Evolutionary conservation across 1,139 yeast genomes (phyloP).

Genomic region (Taphrina communis): DNA sequence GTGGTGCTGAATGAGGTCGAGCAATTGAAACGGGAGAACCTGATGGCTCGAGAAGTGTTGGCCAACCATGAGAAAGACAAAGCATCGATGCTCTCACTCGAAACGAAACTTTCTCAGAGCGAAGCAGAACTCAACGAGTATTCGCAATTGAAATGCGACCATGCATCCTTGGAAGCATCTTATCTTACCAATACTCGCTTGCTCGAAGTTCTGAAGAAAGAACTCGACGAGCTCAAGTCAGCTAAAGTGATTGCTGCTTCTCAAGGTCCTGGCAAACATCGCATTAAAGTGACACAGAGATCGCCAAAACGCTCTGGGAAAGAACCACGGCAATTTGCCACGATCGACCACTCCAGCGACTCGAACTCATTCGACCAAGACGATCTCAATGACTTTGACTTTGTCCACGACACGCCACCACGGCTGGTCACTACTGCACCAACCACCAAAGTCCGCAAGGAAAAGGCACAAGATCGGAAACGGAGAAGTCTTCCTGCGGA

Average conservation of each 20-base stretch:
- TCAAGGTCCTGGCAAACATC: background rate
- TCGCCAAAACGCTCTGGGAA: background rate
- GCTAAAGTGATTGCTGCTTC: background rate
- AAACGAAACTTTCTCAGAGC: background rate
- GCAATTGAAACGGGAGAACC: background rate
- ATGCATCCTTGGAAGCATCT: background rate
- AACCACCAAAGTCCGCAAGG: background rate
- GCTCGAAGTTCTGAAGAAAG: slow-evolving; percentile 1
- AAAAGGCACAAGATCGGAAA: slow-evolving; percentile 1
- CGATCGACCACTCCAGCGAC: slow-evolving; percentile 10
- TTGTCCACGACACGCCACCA: slow-evolving; percentile 21
- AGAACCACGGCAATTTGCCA: slow-evolving; percentile 15
- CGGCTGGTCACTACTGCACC: background rate
- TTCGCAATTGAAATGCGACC: background rate
- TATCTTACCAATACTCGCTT: background rate
- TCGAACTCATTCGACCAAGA: slow-evolving; percentile 12
- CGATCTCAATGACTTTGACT: slow-evolving; percentile 15
- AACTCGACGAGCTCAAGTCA: background rate
- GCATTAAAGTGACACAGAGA: background rate
- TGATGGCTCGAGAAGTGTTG: background rate
- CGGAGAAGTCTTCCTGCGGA: slow-evolving; percentile 11
- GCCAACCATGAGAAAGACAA: background rate
- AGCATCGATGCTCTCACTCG: background rate
- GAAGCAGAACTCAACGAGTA: background rate
- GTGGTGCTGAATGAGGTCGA: background rate